Conservation (phyloP, 371 early-diverging fungal species). For the Mortierella polycephala region DNA sequence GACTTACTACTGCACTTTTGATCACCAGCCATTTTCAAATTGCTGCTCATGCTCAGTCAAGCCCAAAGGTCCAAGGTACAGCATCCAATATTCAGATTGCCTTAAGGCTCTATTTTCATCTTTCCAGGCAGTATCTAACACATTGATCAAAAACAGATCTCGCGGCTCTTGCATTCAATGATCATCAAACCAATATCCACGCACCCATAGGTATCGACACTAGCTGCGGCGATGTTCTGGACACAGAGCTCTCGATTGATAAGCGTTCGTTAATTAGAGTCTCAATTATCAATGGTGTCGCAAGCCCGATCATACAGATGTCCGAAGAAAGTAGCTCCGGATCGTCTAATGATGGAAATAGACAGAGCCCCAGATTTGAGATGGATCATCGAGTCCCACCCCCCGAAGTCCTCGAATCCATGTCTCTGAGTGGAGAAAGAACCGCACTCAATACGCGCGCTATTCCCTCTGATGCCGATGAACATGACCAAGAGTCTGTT, state of each 20-base stretch:
- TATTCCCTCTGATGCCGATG: neutral
- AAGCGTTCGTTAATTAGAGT: conserved; percentile 1
- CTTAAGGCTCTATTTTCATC: no score
- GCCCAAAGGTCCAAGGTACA: neutral
- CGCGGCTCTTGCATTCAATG: neutral
- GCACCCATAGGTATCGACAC: neutral
- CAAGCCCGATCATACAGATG: neutral
- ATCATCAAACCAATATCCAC: neutral
- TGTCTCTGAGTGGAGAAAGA: conserved; percentile 8
- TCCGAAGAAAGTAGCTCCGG: neutral
- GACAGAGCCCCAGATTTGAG: conserved; percentile 9
- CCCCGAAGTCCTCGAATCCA: neutral
- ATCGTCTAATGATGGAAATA: no score
- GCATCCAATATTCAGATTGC: neutral
- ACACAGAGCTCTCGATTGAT: neutral
- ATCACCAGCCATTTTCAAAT: conserved; percentile 1
- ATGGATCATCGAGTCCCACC: conserved; percentile 29
- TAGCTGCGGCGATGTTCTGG: neutral
- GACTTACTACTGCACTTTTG: conserved; percentile 3
- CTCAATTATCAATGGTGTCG: conserved; percentile 18
- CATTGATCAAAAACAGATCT: neutral
- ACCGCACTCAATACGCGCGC: neutral
- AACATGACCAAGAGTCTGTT: neutral
- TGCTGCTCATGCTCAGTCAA: neutral
- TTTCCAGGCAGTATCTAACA: no score